phyloP scores from a whole-genome alignment of 495 filamentous ascomycete genomes.

The Talaromyces ruber region DNA sequence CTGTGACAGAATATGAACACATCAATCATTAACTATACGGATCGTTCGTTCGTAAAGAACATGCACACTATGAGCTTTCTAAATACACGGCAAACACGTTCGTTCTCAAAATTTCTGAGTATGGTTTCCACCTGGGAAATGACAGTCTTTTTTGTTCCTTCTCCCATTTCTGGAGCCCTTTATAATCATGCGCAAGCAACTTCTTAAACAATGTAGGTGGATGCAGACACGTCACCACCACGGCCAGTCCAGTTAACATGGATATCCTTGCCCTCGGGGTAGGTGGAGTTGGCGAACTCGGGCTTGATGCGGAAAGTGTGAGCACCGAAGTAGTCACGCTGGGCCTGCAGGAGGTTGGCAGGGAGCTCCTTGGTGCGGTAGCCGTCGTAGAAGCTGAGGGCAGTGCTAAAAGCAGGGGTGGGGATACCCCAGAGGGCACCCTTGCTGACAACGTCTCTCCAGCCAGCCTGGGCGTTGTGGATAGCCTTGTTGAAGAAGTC shows the following conservation, averaged over 20 bases:
- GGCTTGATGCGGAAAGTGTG: slow-evolving; percentile 99
- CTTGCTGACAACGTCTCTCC: slow-evolving; percentile 92
- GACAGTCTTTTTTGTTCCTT: neutral
- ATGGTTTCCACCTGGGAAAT: slow-evolving; percentile 1
- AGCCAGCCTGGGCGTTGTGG: slow-evolving; percentile 89
- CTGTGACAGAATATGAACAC: neutral
- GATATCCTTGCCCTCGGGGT: slow-evolving; percentile 80
- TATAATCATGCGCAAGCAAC: neutral
- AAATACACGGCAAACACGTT: slow-evolving; percentile 2
- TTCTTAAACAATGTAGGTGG: slow-evolving; percentile 89
- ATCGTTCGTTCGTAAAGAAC: neutral
- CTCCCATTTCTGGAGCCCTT: neutral
- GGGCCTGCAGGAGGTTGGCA: slow-evolving; percentile 95
- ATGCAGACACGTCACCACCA: slow-evolving; percentile 92
- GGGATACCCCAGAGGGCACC: slow-evolving; percentile 89
- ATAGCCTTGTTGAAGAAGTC: slow-evolving; percentile 99
- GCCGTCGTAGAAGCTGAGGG: slow-evolving; percentile 95
- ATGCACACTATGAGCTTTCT: neutral
- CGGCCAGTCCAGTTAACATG: slow-evolving; percentile 99
- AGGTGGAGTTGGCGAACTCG: slow-evolving; percentile 71
- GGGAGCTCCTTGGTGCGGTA: slow-evolving; percentile 93
- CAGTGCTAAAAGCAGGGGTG: slow-evolving; percentile 90
- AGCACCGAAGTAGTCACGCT: slow-evolving; percentile 98
- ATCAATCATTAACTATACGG: slow-evolving; percentile 1
- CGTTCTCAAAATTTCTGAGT: neutral